Percentiles rank a stretch among this genome's conserved stretches.
Evolutionary conservation across 73 alveolate species (phyloP).

Genomic region (Paramecium tetraurelia): DNA sequence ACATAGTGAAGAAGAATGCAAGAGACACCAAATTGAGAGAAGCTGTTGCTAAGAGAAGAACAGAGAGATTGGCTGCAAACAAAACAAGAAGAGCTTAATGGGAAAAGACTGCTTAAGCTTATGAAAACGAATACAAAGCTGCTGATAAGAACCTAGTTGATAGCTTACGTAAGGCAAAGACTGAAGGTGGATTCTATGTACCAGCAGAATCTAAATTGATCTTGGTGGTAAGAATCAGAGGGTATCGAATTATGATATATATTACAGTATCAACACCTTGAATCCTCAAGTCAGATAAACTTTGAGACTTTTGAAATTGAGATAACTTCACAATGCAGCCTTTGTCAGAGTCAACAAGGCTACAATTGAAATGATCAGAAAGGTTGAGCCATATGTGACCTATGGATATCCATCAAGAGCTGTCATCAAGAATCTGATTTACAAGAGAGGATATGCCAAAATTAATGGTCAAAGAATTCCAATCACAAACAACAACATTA

Average conservation of each 20-base stretch:
- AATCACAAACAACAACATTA: slow-evolving; percentile 85
- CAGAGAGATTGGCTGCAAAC: slow-evolving; percentile 38
- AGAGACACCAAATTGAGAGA: slow-evolving; percentile 60
- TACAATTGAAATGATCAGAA: slow-evolving; percentile 89
- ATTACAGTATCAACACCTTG: slow-evolving; percentile 75
- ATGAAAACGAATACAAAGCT: slow-evolving; percentile 55
- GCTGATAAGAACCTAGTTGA: slow-evolving; percentile 56
- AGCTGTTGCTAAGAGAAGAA: slow-evolving; percentile 50
- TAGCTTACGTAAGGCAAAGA: slow-evolving; percentile 59
- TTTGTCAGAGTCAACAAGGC: slow-evolving; percentile 93
- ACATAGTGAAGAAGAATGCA: not conserved
- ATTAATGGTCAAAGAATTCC: slow-evolving; percentile 85
- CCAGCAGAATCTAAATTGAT: slow-evolving; percentile 65
- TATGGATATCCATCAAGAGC: slow-evolving; percentile 89
- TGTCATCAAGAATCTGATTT: slow-evolving; percentile 83
- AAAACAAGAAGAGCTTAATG: slow-evolving; percentile 55
- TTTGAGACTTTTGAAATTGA: slow-evolving; percentile 87
- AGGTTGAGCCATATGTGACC: slow-evolving; percentile 87
- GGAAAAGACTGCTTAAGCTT: slow-evolving; percentile 57
- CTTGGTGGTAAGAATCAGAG: slow-evolving; percentile 66
- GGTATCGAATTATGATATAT: slow-evolving; percentile 66
- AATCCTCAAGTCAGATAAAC: slow-evolving; percentile 86
- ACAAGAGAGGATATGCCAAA: slow-evolving; percentile 94
- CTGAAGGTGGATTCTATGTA: slow-evolving; percentile 62
- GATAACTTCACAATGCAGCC: slow-evolving; percentile 92